A percentile compares a stretch with the other conserved stretches of the same genome.
These are phyloP conservation scores for Monosporascus sp. DNA, from an alignment of 2,329 filamentous ascomycete genomes.

Conservation along the genomic window DNA sequence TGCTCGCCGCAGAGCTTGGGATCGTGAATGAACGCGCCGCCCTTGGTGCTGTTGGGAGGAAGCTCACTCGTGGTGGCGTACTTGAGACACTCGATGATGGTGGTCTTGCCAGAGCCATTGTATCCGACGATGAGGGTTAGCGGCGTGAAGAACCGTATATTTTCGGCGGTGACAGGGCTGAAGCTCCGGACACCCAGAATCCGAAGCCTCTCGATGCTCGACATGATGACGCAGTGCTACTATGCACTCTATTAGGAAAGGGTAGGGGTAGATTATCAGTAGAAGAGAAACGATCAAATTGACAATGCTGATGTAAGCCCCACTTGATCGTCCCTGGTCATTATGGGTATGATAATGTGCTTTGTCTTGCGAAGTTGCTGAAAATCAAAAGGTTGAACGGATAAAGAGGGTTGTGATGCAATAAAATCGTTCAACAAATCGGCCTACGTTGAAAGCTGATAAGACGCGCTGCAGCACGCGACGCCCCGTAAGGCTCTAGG, in stretches of 20 bases:
- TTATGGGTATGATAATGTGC: too few species aligned
- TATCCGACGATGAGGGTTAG: conserved; percentile 94
- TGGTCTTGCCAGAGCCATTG: conserved; percentile 97
- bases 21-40: conserved; percentile 93
- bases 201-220: conserved; percentile 83
- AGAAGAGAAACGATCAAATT: not conserved
- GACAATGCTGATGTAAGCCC: too few species aligned
- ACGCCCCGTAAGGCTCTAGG: not conserved
- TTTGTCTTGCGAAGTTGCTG: too few species aligned
- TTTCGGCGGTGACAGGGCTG: conserved; percentile 66
- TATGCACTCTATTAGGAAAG: too few species aligned
- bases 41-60: conserved; percentile 76
- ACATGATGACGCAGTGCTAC: conserved; percentile 39
- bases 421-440: too few species aligned
- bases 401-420: too few species aligned
- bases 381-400: too few species aligned
- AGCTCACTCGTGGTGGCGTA: conserved; percentile 94
- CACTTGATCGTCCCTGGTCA: too few species aligned
- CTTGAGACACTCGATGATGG: conserved; percentile 97
- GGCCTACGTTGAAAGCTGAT: not conserved
- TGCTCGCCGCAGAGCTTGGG: conserved; percentile 88
- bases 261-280: not conserved
- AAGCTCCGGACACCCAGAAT: conserved; percentile 85
- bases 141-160: conserved; percentile 82
- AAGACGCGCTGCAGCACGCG: not conserved